Base-by-base conservation (phyloP, 176 grass and related monocot species). In the Pontederia paniculata region DNA sequence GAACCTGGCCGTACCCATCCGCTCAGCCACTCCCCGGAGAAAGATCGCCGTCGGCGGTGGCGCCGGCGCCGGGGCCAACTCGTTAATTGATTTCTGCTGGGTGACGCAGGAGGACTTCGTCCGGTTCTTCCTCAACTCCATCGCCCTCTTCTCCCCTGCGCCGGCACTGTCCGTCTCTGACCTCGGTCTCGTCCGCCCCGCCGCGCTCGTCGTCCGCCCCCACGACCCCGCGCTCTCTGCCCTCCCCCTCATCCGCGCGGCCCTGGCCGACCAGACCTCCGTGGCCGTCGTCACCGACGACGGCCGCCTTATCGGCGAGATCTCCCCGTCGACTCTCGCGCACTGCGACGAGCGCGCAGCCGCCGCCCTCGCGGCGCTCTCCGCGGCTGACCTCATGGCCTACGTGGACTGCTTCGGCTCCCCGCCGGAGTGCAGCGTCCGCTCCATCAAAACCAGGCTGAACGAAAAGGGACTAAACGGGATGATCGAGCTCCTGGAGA, bases 61-160 rank as follows among this genome's bases (percentile, higher is more conserved):
- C 16, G 53, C n/a, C 50, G 21, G 10, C 21, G 59, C 28, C 49
- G 71, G 28, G 5, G 7, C 28, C 28, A 37, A 37, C 28, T 37
- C 28, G 28, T 37, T 37, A 2, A 2, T 37, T 37, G 28, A 70
- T 12, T 69, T 95, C 43, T 95, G 81, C 81, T 95, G 78, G 89
- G 43, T 95, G 18, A 85, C 75, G 8, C 69, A 67, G 55, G 84
- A 95, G 73, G 89, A 88, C 60, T 69, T 95, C 18, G 75, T 73
- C 52, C 81, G 81, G 31, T 95, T 95, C 84, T 74, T 88, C 69
- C 69, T 88, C 1, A 60, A 80, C 73, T 88, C 63, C 69, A 77
- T 95, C 43, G 65, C 66, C 9, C 60, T 84, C 48, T 78, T 95
- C 78, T 79, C 78, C 0, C 41, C 78, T 0, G 77, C 50, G 0